Base-by-base conservation (phyloP, 2,329 filamentous ascomycete genomes). In the Phialophora chinensis region DNA sequence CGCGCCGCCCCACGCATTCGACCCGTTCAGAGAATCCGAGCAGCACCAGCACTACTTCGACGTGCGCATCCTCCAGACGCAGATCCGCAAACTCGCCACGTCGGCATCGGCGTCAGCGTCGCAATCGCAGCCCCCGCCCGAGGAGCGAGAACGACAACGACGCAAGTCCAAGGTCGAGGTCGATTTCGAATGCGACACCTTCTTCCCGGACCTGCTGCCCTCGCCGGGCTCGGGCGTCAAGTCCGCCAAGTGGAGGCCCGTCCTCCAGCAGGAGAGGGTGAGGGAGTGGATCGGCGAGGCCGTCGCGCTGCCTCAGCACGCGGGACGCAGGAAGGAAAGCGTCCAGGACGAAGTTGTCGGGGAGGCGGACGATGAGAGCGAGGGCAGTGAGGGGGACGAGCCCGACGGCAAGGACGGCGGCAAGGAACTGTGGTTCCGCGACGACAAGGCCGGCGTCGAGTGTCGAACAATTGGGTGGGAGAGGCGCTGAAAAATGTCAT, bases 401-500 rank as follows among this genome's bases (percentile, higher is more conserved):
- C 27, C 44, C n/a, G 72, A 70, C 69, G 79, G n/a, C 14, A 20
- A 72, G 38, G 74, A 73, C 56, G 53, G 73, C 56, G 53, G 73
- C 57, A 77, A 81, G 71, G 72, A 79, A 55, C 17, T 44, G 59
- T 79, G 80, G 25, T 77, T 75, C 63, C 80, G 80, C 77, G 83
- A 79, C 73, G 79, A 79, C 61, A 82, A 84, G 31, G 82, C 82
- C 8, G 80, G 84, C 55, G 78, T 84, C 31, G 80, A 80, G 31
- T 79, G 84, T 53, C 80, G 82, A 74, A 77, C 85, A 69, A 75
- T 82, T 63, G 80, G 80, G 11, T 82, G 77, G 76, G 79, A 82
- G 70, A 75, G 75, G 67, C 42, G 66, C n/a, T 62, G 44, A 62
- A 4, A 52, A 6, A 27, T n/a, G 38, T 7, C 38, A 8, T 5